Conservation (phyloP, 2,329 filamentous ascomycete species). For the Gremmenia infestans region DNA sequence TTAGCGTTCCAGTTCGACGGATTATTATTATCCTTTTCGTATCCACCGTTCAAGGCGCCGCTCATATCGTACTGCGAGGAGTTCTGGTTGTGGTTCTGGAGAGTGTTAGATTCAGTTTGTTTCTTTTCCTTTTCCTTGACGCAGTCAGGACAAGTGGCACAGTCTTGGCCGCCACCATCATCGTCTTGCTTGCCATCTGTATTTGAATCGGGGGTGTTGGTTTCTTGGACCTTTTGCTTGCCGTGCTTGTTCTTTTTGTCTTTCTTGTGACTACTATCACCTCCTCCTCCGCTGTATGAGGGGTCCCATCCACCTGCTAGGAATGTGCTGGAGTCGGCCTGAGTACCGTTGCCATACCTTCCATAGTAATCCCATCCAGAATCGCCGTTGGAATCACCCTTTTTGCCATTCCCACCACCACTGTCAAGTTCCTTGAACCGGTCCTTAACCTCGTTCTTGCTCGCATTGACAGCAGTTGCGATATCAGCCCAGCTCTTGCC, state of each 20-base stretch:
- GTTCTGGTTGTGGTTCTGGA: background rate
- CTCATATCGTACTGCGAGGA: background rate
- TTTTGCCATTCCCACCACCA: background rate
- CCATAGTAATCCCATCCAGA: background rate
- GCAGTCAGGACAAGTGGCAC: no score
- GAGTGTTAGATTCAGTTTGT: background rate
- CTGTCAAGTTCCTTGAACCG: conserved; percentile 15
- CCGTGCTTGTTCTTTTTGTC: background rate
- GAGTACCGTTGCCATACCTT: background rate
- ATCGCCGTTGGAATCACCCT: background rate
- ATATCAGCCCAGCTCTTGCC: conserved; percentile 7
- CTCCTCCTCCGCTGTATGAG: background rate
- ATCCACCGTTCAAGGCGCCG: background rate
- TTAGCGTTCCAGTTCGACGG: no score
- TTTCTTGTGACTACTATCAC: background rate
- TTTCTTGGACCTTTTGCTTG: background rate
- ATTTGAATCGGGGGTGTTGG: background rate
- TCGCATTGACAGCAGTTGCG: background rate
- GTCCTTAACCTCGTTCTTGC: conserved; percentile 13
- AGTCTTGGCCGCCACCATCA: background rate
- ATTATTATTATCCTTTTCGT: no score
- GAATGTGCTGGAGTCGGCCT: background rate
- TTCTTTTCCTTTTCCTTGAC: no score
- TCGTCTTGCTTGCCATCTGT: background rate
- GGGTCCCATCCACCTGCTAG: no score